Evolutionary conservation across 2,329 filamentous ascomycete genomes (phyloP).

Genomic region (Catunica adiposa): DNA sequence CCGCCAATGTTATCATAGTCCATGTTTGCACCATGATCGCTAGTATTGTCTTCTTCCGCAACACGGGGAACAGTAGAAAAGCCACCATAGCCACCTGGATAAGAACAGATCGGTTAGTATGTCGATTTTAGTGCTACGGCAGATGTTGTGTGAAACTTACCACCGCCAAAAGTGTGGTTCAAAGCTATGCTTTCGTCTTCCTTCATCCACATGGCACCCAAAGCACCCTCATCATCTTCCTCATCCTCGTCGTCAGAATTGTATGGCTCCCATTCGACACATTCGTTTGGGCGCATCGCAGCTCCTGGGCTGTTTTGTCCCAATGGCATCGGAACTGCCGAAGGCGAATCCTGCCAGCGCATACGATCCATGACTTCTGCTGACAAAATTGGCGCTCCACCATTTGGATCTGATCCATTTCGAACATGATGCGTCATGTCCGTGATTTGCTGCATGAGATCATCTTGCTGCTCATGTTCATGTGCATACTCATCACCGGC

Average conservation of each 20-base stretch:
- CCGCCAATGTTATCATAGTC: conserved; percentile 88
- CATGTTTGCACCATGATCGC: conserved; percentile 43
- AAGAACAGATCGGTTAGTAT: neutral
- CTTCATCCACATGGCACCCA: conserved; percentile 68
- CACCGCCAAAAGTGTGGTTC: conserved; percentile 16
- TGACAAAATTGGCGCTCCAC: conserved; percentile 17
- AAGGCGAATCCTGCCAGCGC: conserved; percentile 32
- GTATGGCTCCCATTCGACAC: conserved; percentile 2
- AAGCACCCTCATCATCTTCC: conserved; percentile 63
- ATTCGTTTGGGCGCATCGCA: neutral
- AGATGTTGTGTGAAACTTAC: neutral
- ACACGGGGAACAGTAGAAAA: neutral
- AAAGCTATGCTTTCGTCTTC: conserved; percentile 68
- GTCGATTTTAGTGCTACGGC: neutral
- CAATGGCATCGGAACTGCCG: conserved; percentile 3
- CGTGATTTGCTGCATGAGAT: conserved; percentile 42
- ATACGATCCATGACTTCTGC: conserved; percentile 31
- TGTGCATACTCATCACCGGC: conserved; percentile 20
- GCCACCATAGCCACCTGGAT: too few species aligned
- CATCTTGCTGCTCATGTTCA: conserved; percentile 32
- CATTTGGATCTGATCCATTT: conserved; percentile 29
- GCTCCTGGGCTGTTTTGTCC: neutral
- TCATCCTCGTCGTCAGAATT: conserved; percentile 15
- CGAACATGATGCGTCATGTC: conserved; percentile 16
- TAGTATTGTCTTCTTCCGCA: neutral